Evolutionary conservation across 768 basidiomycete genomes (phyloP).

Genomic region (Suillus subaureus): DNA sequence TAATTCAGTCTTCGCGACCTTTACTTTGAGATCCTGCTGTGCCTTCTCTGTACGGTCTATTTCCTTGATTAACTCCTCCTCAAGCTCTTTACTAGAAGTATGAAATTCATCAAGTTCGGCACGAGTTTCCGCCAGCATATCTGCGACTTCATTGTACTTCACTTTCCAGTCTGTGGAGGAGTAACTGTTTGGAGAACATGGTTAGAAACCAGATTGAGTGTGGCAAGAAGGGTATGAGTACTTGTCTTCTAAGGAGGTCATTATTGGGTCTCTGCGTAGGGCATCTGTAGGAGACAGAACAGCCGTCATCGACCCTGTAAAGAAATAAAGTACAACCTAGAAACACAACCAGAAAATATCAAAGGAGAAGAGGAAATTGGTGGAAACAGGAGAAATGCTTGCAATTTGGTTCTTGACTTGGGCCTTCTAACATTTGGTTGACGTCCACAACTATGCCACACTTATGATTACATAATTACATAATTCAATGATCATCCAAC

Average conservation of each 20-base stretch:
- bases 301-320: slow-evolving; percentile 52
- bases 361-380: slow-evolving; percentile 16
- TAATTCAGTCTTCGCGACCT: slow-evolving; percentile 65
- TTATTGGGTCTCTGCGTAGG: slow-evolving; percentile 58
- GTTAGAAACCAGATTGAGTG: slow-evolving; percentile 18
- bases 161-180: slow-evolving; percentile 70
- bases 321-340: slow-evolving; percentile 26
- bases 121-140: slow-evolving; percentile 83
- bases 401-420: slow-evolving; percentile 1
- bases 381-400: slow-evolving; percentile 11
- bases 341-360: slow-evolving; percentile 18
- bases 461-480: slow-evolving; percentile 12
- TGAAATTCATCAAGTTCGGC: slow-evolving; percentile 88
- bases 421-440: not conserved
- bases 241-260: slow-evolving; percentile 68
- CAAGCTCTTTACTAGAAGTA: slow-evolving; percentile 85
- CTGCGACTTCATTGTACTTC: slow-evolving; percentile 81
- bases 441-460: slow-evolving; percentile 7
- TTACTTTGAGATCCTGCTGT: slow-evolving; percentile 77
- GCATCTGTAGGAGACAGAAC: slow-evolving; percentile 63
- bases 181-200: slow-evolving; percentile 45
- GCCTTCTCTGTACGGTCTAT: slow-evolving; percentile 85
- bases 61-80: slow-evolving; percentile 92
- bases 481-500: slow-evolving; percentile 2
- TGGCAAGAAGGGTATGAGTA: slow-evolving; percentile 32